These are phyloP conservation scores for Pythium periplocum DNA, from an alignment of 352 stramenopile species.

Conservation along the genomic window DNA sequence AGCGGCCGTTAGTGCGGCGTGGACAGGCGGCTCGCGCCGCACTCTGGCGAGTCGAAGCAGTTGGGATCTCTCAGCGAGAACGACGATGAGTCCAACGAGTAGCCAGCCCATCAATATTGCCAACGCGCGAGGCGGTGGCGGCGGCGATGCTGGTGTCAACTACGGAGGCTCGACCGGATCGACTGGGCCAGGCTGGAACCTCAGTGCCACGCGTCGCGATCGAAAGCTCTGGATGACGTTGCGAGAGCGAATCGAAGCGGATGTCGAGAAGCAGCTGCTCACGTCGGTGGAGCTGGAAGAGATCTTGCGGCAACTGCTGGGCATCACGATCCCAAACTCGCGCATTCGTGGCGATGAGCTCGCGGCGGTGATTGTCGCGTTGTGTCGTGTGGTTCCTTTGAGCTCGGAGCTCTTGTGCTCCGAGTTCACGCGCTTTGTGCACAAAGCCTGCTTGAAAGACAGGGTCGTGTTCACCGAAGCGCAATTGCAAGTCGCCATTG, in stretches of 20 bases:
- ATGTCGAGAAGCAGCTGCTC: conserved; percentile 46
- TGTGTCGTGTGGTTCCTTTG: conserved; percentile 57
- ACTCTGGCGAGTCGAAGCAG: too few relatives aligned
- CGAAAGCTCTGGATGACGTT: conserved; percentile 57
- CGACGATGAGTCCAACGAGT: neutral
- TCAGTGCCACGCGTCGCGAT: conserved; percentile 56
- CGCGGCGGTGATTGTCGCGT: conserved; percentile 46
- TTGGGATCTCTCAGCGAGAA: too few relatives aligned
- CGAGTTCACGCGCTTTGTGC: conserved; percentile 72
- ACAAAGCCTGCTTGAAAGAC: conserved; percentile 73
- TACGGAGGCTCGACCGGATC: neutral
- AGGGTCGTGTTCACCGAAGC: conserved; percentile 53
- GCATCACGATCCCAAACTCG: conserved; percentile 49
- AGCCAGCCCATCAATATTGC: conserved; percentile 22
- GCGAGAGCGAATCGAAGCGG: conserved; percentile 49
- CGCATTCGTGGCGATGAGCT: conserved; percentile 56
- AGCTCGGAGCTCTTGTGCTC: conserved; percentile 72
- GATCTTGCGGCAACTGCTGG: conserved; percentile 67
- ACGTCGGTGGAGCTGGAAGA: conserved; percentile 78
- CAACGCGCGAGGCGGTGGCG: neutral
- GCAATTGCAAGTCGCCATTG: conserved; percentile 56
- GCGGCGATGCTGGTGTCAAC: neutral
- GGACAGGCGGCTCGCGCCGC: too few relatives aligned
- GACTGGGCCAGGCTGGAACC: conserved; percentile 36
- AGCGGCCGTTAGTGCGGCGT: too few relatives aligned